Evolutionary conservation across 164 flowering plant genomes (phyloP), one percentile per base, ranked within the genome.

Genomic region (Cinnamomum micranthum): DNA sequence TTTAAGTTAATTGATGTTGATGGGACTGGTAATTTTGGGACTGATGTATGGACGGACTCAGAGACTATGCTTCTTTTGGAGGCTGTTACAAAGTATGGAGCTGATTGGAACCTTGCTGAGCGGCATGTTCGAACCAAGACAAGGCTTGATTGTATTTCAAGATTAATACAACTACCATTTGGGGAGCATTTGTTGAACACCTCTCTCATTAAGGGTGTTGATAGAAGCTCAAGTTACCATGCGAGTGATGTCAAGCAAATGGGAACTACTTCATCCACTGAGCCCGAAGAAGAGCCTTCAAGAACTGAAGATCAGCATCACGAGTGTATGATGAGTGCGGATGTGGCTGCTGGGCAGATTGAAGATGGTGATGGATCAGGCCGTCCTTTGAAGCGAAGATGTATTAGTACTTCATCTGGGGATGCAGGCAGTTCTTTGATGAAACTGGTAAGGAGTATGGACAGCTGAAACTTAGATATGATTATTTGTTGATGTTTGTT

Each of bases 21-120:
- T 58, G 76, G 65, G 50, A 75, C 19, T 72, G 77, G 64, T 28
- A 73, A 63, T 68, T 68, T 35, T 69, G 86, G 69, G 75, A 74
- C 81, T 75, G 76, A 65, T 67, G 79, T 58, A 25, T 95, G 99
- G 99, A 87, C 91, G 28, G 99, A 95, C 70, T 85, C 84, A 66
- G 99, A 95, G 81, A 90, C 87, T 59, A 73, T 88, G 51, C 90
- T 92, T 81, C 95, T 95, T 67, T 79, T 95, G 60, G 98, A 95
- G 75, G 89, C 96, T 73, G 88, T 90, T 66, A 52, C 85, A 82
- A 90, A 83, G 84, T 90, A 93, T 80, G 97, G 99, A 72, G 97
- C 91, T 83, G 90, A 92, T 69, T 95, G 99, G 97, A 93, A 92
- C 33, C 90, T 86, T 75, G 94, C 94, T 76, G 88, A 88, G 63